phyloP scores from a whole-genome alignment of 257 asterid species.

The Handroanthus guayacan region DNA sequence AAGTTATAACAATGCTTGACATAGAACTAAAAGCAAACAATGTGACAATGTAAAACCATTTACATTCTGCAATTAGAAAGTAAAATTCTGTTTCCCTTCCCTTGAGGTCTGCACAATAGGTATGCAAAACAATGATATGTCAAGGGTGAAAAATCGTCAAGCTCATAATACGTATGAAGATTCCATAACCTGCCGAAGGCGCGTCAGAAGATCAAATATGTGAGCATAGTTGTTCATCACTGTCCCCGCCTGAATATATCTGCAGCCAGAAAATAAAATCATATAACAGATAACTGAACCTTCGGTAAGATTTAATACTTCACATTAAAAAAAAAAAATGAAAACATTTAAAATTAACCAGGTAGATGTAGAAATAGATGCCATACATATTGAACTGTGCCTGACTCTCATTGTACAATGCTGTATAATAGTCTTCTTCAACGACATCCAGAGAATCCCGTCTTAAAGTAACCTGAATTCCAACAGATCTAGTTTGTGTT shows the following conservation, averaged over 20 bases:
- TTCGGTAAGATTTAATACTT: not conserved
- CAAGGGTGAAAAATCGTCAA: constrained; percentile 13
- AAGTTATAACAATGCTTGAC: not conserved
- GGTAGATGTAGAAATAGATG: constrained; percentile 34
- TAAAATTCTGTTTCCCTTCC: constrained; percentile 24
- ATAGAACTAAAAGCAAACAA: not conserved
- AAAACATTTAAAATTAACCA: not conserved
- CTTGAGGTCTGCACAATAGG: not conserved
- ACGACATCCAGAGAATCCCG: constrained; percentile 81
- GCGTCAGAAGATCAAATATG: constrained; percentile 91
- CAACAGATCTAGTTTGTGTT: constrained; percentile 21
- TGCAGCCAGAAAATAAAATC: constrained; percentile 46
- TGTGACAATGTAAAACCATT: not conserved
- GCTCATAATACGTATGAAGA: constrained; percentile 27
- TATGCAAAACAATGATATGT: constrained; percentile 10
- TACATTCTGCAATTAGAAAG: not conserved
- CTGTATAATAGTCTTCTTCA: constrained; percentile 92
- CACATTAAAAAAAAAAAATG: not conserved
- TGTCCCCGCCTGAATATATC: constrained; percentile 78
- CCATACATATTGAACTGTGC: constrained; percentile 91
- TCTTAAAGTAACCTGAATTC: constrained; percentile 71
- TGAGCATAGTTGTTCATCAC: constrained; percentile 92
- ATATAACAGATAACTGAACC: constrained; percentile 20
- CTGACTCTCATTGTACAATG: constrained; percentile 86
- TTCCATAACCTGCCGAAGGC: constrained; percentile 82